Conservation (phyloP, 108 stramenopile species). For the Pelagomonas calceolata region DNA sequence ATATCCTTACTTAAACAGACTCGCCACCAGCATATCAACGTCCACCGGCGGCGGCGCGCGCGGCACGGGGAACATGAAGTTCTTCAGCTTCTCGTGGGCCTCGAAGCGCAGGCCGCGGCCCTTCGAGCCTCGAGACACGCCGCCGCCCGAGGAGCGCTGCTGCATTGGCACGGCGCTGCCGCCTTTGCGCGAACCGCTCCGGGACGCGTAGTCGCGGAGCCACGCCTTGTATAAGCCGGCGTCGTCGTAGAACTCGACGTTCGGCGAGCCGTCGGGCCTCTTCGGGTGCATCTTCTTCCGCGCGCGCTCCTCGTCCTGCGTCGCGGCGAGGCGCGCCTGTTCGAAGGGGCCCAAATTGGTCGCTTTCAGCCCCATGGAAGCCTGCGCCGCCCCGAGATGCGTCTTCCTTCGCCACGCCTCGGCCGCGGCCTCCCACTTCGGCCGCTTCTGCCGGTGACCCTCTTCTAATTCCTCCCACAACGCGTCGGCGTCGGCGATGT, state of each 20-base stretch:
- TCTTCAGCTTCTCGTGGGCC: background rate
- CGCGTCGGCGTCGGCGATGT: background rate
- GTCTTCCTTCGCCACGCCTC: background rate
- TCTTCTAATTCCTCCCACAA: background rate
- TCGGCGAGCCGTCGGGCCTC: background rate
- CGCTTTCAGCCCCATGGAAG: background rate
- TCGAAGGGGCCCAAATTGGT: background rate
- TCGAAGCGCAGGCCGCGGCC: background rate
- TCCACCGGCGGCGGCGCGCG: background rate
- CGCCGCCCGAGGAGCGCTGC: no score
- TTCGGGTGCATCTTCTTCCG: background rate
- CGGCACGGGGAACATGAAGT: background rate
- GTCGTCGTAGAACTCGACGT: background rate
- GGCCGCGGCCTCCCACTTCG: background rate
- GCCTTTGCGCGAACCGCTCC: no score
- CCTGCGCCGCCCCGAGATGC: background rate
- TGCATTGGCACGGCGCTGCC: no score
- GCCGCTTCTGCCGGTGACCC: background rate
- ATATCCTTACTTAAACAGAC: no score
- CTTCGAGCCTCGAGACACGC: no score
- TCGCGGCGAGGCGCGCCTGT: background rate
- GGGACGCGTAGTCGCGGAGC: background rate
- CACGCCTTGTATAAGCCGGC: background rate
- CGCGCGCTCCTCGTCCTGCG: background rate
- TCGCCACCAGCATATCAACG: background rate